phyloP scores from a whole-genome alignment of 345 rosid genomes.

The Punica granatum region DNA sequence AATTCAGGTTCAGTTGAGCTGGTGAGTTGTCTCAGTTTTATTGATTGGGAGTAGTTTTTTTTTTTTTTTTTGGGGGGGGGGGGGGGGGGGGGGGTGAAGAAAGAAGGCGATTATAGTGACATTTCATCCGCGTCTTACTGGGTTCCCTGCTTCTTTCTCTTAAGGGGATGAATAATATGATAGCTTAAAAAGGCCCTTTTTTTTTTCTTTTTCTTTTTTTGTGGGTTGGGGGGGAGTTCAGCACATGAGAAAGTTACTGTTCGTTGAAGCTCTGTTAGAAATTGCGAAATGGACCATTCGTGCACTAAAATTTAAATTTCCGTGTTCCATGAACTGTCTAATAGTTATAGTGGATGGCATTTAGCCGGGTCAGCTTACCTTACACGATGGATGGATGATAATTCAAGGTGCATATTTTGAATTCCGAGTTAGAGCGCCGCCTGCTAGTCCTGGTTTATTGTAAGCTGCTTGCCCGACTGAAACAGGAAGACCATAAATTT shows the following conservation, averaged over 20 bases:
- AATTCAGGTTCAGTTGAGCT: conserved; percentile 1
- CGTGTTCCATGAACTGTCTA: neutral
- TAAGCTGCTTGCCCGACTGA: neutral
- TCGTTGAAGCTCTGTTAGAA: neutral
- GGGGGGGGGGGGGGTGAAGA: neutral
- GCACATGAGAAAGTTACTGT: no score
- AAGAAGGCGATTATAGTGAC: no score
- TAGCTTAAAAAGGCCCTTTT: no score
- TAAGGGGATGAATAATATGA: no score
- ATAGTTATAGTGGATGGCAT: neutral
- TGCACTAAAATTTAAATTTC: neutral
- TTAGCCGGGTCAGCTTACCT: neutral
- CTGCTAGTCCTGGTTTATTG: neutral
- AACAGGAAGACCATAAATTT: neutral
- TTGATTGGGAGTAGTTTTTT: neutral
- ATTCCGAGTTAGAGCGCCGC: neutral
- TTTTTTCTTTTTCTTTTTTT: no score
- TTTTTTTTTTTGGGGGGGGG: no score
- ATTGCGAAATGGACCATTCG: neutral
- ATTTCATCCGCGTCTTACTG: no score
- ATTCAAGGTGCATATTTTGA: neutral
- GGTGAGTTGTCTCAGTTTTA: neutral
- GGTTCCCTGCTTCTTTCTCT: no score
- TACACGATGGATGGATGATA: neutral
- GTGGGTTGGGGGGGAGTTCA: no score